Conservation (phyloP, 2,329 filamentous ascomycete genomes). For the Fusarium staphyleae region DNA sequence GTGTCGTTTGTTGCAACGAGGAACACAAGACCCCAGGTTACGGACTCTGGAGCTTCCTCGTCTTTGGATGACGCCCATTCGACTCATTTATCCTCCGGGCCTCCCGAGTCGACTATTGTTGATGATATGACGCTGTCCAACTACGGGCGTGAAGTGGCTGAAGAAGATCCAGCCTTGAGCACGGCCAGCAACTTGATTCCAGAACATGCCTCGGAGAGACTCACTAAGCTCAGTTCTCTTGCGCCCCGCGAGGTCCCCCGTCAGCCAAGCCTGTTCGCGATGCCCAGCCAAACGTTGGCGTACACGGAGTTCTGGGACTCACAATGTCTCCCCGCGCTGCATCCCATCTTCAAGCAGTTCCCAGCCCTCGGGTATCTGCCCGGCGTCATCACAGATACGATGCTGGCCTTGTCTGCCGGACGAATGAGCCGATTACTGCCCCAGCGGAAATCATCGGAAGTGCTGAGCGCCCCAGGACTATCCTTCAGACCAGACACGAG, state of each 20-base stretch:
- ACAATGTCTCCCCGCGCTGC: constrained; percentile 12
- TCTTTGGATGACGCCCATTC: neutral
- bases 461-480: neutral
- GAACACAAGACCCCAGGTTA: neutral
- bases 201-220: too few species aligned
- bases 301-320: constrained; percentile 15
- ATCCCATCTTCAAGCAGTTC: constrained; percentile 6
- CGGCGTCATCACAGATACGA: constrained; percentile 1
- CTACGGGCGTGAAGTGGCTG: too few species aligned
- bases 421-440: constrained; percentile 15
- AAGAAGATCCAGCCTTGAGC: too few species aligned
- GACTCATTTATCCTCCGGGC: too few species aligned
- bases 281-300: neutral
- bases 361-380: neutral
- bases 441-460: neutral
- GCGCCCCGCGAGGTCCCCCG: too few species aligned
- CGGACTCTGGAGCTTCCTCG: neutral
- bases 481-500: constrained; percentile 4
- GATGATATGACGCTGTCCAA: too few species aligned
- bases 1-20: neutral
- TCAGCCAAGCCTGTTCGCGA: neutral
- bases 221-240: too few species aligned
- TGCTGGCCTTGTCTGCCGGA: constrained; percentile 15
- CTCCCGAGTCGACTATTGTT: too few species aligned
- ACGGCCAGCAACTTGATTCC: too few species aligned